Evolutionary conservation across 805 yeast genomes (phyloP).

Genomic region (Suhomyces vadensis): DNA sequence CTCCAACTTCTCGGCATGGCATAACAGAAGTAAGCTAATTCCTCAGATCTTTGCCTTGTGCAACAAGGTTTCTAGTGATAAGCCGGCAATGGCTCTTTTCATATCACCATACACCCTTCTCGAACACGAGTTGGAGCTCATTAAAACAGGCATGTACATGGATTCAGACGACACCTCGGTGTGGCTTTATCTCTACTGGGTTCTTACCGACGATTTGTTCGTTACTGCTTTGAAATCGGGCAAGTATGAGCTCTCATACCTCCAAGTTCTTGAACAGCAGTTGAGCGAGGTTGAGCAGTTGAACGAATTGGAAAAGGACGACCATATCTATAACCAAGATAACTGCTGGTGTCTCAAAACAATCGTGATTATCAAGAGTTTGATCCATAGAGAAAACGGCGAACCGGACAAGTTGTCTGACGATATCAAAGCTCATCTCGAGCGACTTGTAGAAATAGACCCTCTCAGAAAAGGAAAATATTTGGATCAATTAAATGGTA

Average conservation of each 20-base stretch:
- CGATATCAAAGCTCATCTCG: conserved; percentile 38
- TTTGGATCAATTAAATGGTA: conserved; percentile 32
- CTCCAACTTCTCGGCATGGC: conserved; percentile 96
- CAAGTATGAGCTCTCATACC: conserved; percentile 30
- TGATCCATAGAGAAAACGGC: conserved; percentile 15
- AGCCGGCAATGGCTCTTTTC: conserved; percentile 20
- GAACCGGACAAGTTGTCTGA: conserved; percentile 11
- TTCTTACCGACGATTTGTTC: conserved; percentile 49
- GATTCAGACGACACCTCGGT: conserved; percentile 94
- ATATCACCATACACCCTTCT: conserved; percentile 39
- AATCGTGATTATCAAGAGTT: conserved; percentile 47
- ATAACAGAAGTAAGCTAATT: conserved; percentile 74
- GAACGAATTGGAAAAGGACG: conserved; percentile 71
- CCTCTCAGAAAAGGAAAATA: conserved; percentile 68
- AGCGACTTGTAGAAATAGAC: conserved; percentile 53
- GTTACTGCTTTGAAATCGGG: conserved; percentile 19
- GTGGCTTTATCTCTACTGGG: conserved; percentile 89
- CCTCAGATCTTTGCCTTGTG: conserved; percentile 44
- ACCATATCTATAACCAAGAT: conserved; percentile 49
- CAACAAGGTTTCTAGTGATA: background rate
- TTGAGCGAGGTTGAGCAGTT: conserved; percentile 56
- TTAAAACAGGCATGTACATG: conserved; percentile 83
- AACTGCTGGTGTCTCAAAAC: conserved; percentile 78
- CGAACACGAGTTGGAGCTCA: conserved; percentile 59
- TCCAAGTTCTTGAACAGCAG: conserved; percentile 45